Base-by-base conservation (phyloP, 805 yeast genomes). In the Candida stauntonica region DNA sequence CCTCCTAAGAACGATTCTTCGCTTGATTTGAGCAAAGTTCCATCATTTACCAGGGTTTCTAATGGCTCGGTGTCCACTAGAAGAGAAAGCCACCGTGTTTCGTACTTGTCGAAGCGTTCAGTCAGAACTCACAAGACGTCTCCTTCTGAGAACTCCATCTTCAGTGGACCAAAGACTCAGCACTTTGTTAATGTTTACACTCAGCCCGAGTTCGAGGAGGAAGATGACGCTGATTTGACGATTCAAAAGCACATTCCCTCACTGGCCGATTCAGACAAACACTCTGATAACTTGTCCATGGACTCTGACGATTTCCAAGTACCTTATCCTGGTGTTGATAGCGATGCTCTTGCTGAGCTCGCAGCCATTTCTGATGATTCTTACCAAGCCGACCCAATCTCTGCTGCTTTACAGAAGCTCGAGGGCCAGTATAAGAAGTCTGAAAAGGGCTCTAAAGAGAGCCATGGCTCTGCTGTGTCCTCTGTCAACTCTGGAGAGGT, bases 341-440 rank as follows among this genome's bases (percentile, higher is more conserved):
- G 68, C n/a, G 73, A 71, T 4, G 81, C 79, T 2, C 78, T 84
- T 32, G 83, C 82, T 29, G 86, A 81, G 52, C 69, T 88, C 33
- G 94, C 94, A 1, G 83, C 84, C 5, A 77, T 89, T 35, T 91
- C 96, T 0, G 96, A 91, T 57, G 88, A 82, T 33, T 70, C 79
- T 0, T 64, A 73, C 29, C 68, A 65, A 28, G 76, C 72, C 14
- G 85, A 86, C 59, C 96, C 95, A 0, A 66, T 88, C 12, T 72
- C 70, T 36, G 76, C 79, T 33, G 88, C 98, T 0, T 66, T 89
- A 48, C 68, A 68, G 61, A 89, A 84, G 60, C 66, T 91, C 21
- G 94, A 86, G 61, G 98, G 96, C 1, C 75, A 68, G 27, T 67
- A 58, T 38, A 54, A 47, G 41, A 39, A 42, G 31, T 5, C 11